Conservation (phyloP, 148 eudicot genomes). For the Selenicereus undatus region DNA sequence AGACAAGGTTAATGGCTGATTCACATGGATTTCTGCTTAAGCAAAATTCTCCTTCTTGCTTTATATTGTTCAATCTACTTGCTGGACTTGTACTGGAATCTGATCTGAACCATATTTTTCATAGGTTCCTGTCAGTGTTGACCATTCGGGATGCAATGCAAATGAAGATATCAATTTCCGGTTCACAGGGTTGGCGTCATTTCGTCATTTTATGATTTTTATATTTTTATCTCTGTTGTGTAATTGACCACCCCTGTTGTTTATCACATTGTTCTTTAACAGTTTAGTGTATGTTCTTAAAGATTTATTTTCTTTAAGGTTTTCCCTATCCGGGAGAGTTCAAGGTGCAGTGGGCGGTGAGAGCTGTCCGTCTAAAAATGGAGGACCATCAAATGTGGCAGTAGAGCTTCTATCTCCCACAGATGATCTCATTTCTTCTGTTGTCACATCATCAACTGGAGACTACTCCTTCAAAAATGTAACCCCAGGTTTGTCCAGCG, state of each 20-base stretch:
- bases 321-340: constrained; percentile 80
- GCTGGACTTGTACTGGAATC: constrained; percentile 10
- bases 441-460: constrained; percentile 64
- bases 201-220: not conserved
- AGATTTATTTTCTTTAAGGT: constrained; percentile 40
- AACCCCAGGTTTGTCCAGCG: constrained; percentile 58
- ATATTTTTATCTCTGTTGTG: not conserved
- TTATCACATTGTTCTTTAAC: not conserved
- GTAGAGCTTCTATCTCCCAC: constrained; percentile 69
- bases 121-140: constrained; percentile 77
- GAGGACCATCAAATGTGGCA: constrained; percentile 83
- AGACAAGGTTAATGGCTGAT: constrained; percentile 55
- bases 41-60: constrained; percentile 11
- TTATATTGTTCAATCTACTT: constrained; percentile 12
- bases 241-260: not conserved
- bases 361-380: constrained; percentile 64
- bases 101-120: constrained; percentile 23
- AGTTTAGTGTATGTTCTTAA: not conserved
- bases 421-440: constrained; percentile 68
- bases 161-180: constrained; percentile 94
- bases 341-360: constrained; percentile 84
- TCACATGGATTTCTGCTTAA: constrained; percentile 5
- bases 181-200: constrained; percentile 75
- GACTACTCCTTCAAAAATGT: constrained; percentile 68
- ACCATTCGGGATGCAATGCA: constrained; percentile 86